Percentiles rank a stretch among this genome's conserved stretches.
Evolutionary conservation across 2,329 filamentous ascomycete genomes (phyloP).

Genomic region (Aschersonia sp.): DNA sequence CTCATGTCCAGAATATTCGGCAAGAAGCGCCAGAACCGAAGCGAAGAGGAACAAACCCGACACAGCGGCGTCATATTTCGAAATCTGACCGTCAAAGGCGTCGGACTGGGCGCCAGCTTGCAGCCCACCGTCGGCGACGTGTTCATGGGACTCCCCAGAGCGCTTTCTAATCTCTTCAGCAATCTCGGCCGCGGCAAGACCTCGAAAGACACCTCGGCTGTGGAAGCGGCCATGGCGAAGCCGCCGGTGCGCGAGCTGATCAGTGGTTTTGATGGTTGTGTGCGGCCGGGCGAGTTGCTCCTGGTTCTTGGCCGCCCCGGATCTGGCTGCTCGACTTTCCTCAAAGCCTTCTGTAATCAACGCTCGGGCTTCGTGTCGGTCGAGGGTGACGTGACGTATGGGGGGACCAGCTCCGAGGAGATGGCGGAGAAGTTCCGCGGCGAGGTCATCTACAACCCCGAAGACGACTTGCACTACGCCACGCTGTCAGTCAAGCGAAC

Average conservation of each 20-base stretch:
- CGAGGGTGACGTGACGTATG: slow-evolving; percentile 50
- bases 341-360: slow-evolving; percentile 60
- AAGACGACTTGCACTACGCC: slow-evolving; percentile 54
- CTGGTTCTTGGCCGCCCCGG: slow-evolving; percentile 54
- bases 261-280: slow-evolving; percentile 49
- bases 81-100: slow-evolving; percentile 53
- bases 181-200: slow-evolving; percentile 9
- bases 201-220: slow-evolving; percentile 9
- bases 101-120: slow-evolving; percentile 46
- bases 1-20: slow-evolving; percentile 62
- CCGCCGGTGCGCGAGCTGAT: slow-evolving; percentile 50
- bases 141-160: slow-evolving; percentile 34
- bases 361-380: slow-evolving; percentile 48
- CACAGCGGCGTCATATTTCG: slow-evolving; percentile 59
- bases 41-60: slow-evolving; percentile 53
- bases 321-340: slow-evolving; percentile 53
- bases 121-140: slow-evolving; percentile 47
- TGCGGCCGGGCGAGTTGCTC: slow-evolving; percentile 56
- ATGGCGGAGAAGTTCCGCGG: slow-evolving; percentile 41
- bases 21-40: slow-evolving; percentile 44
- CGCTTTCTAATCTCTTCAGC: slow-evolving; percentile 32
- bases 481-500: slow-evolving; percentile 54
- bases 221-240: slow-evolving; percentile 36
- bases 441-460: slow-evolving; percentile 54
- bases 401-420: slow-evolving; percentile 26